Percentiles rank a stretch among this genome's conserved stretches.
Conservation (phyloP, 108 stramenopile genomes). For the Parmales sp. region DNA sequence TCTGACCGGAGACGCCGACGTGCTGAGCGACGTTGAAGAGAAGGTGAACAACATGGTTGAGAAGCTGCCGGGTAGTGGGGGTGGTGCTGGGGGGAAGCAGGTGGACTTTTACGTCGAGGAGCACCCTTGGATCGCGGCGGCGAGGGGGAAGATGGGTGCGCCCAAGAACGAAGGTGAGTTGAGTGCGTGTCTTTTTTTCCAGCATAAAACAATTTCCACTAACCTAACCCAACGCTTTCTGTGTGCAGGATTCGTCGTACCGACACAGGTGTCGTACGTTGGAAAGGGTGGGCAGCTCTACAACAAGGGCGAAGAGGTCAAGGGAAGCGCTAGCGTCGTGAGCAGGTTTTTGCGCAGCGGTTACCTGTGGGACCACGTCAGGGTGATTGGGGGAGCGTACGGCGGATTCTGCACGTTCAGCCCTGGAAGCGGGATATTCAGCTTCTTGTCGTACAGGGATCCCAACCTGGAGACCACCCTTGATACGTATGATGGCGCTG, state of each 20-base stretch:
- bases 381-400: conserved; percentile 94
- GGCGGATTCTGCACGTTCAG: conserved; percentile 87
- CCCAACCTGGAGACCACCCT: conserved; percentile 86
- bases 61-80: conserved; percentile 54
- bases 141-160: conserved; percentile 62
- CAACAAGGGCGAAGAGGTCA: conserved; percentile 65
- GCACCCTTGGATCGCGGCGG: conserved; percentile 66
- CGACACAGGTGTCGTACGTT: conserved; percentile 88
- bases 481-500: conserved; percentile 83
- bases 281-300: conserved; percentile 78
- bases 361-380: conserved; percentile 84
- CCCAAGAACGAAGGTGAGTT: conserved; percentile 67
- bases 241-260: conserved; percentile 88
- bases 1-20: conserved; percentile 71
- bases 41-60: conserved; percentile 54
- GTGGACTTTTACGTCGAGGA: conserved; percentile 52
- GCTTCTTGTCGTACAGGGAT: conserved; percentile 87
- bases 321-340: conserved; percentile 66
- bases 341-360: conserved; percentile 72
- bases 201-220: no score
- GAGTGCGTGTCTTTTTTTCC: no score
- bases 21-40: conserved; percentile 55
- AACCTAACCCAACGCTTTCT: no score
- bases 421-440: conserved; percentile 64
- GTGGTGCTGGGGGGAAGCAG: conserved; percentile 39